These are phyloP conservation scores for Ceratorhiza oryzae-sativae DNA, from an alignment of 1,284 basidiomycete species.

Conservation along the genomic window DNA sequence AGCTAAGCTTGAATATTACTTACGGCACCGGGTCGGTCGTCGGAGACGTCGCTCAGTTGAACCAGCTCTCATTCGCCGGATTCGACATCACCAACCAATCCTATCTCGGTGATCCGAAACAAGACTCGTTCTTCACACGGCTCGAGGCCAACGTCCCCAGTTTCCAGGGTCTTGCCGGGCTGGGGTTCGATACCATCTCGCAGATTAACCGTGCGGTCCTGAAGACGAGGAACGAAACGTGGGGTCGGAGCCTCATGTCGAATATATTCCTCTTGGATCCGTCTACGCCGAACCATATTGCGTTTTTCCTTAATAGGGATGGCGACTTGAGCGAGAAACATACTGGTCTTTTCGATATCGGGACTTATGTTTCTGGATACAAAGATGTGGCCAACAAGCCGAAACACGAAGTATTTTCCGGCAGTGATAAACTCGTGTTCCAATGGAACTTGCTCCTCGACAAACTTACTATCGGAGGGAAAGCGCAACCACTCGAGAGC, in stretches of 20 bases:
- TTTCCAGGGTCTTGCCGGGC: conserved; percentile 29
- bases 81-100: conserved; percentile 35
- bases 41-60: conserved; percentile 14
- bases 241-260: conserved; percentile 34
- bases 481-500: neutral
- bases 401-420: conserved; percentile 8
- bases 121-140: neutral
- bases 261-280: conserved; percentile 25
- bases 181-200: conserved; percentile 29
- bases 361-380: conserved; percentile 29
- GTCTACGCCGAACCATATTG: conserved; percentile 36
- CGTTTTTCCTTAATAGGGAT: conserved; percentile 25
- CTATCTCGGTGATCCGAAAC: conserved; percentile 5
- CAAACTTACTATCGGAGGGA: conserved; percentile 10
- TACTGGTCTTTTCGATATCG: conserved; percentile 29
- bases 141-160: neutral
- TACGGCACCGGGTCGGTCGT: conserved; percentile 28
- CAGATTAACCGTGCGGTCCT: neutral
- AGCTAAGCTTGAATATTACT: neutral
- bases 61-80: conserved; percentile 24
- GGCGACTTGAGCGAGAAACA: conserved; percentile 30
- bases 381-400: conserved; percentile 5
- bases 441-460: conserved; percentile 24
- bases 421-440: neutral
- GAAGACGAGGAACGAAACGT: neutral